Evolutionary conservation across 2,329 filamentous ascomycete species (phyloP).

Genomic region (Dactylonectria macrodidyma): DNA sequence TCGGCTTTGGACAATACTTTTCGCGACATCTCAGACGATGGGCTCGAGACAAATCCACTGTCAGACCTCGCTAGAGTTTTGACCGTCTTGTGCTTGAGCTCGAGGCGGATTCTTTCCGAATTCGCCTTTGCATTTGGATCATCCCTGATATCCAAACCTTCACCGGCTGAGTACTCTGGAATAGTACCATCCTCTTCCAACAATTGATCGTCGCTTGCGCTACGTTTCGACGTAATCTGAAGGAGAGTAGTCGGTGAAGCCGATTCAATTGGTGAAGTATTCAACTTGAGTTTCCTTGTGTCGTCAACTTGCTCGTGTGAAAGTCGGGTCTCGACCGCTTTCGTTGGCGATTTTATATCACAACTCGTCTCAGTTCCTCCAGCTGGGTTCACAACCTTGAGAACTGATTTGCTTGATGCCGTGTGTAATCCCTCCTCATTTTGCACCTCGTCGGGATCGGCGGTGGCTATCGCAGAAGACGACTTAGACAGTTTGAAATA

Average conservation of each 20-base stretch:
- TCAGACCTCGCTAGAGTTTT: conserved; percentile 55
- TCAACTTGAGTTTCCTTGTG: no score
- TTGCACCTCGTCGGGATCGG: no score
- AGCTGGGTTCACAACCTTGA: no score
- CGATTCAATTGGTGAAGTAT: conserved; percentile 4
- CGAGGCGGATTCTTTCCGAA: conserved; percentile 33
- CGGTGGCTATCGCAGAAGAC: no score
- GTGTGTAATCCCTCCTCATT: no score
- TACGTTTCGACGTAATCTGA: conserved; percentile 15
- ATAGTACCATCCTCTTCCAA: conserved; percentile 40
- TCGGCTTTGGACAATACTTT: conserved; percentile 70
- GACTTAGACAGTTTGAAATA: no score
- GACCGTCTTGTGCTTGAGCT: conserved; percentile 42
- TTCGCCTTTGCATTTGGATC: conserved; percentile 62
- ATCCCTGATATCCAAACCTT: conserved; percentile 58
- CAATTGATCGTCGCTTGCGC: conserved; percentile 4
- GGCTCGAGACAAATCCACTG: conserved; percentile 65
- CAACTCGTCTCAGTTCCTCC: no score
- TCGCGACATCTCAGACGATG: conserved; percentile 58
- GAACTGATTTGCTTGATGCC: no score
- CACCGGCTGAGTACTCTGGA: conserved; percentile 53
- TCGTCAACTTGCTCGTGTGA: no score
- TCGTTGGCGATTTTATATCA: no score
- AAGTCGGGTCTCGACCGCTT: no score
- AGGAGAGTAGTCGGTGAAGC: conserved; percentile 26